Base-by-base conservation (phyloP, 352 stramenopile species). In the Globisporangium mamillatum region DNA sequence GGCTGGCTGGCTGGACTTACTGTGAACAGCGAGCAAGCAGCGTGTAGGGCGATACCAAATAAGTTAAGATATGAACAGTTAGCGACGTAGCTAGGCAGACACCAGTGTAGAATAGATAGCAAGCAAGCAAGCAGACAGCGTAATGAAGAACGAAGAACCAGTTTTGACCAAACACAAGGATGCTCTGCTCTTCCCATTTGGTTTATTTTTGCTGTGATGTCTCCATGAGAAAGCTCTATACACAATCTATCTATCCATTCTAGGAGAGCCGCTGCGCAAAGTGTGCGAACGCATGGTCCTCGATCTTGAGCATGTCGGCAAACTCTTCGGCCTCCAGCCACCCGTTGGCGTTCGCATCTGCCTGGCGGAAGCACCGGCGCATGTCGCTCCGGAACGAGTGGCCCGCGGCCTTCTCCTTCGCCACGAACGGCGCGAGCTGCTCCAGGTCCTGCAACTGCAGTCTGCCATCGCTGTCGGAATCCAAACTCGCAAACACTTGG, bases 321-420 rank as follows among this genome's bases (percentile, higher is more conserved):
- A 92, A 89, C 46, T 89, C 80, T 38, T 69, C 38, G 34, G 60
- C 63, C 58, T 82, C 73, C 46, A 92, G 79, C 20, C 65, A 63
- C 5, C 82, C 74, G 63, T 73, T 64, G 27, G 72, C 71, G 16
- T 74, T 68, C 0, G 73, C 65, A 66, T 91, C 82, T 0, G 81
- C 78, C 41, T 80, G 75, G 20, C 77, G 75, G 56, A 92, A 91
- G 64, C 83, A 90, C 24, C 83, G 86, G 56, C 69, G 55, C 60
- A 89, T 62, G 67, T 93, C 79, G 63, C 75, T 83, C 0, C 76
- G 80, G 66, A 92, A 92, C 50, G 82, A 90, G 55, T 91, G 38
- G 12, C 38, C 38, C 38, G 71, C 14, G 12, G 72, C 14, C 7
- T 67, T 36, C 18, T 70, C 65, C 4, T 24, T 14, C 4, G 68